Percentiles rank a stretch among this genome's conserved stretches.
These are phyloP conservation scores for Parietichytrium sp. DNA, from an alignment of 108 stramenopile genomes.

Conservation along the genomic window DNA sequence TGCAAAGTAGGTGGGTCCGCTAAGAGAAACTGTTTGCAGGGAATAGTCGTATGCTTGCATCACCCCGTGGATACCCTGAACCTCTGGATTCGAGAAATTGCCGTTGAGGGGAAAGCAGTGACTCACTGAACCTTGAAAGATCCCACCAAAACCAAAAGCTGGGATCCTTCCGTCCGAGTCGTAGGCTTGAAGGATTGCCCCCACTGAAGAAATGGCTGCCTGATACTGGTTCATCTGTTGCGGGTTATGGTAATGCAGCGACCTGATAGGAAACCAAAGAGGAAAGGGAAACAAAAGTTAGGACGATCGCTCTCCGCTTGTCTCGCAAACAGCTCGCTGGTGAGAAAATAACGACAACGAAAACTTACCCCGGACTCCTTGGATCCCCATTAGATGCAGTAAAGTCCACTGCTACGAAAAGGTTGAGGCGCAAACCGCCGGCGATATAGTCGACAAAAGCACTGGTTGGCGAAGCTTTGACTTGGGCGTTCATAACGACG, in stretches of 20 bases:
- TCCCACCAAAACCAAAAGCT: constrained; percentile 4
- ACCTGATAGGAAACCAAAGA: not conserved
- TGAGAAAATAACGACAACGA: too few relatives aligned
- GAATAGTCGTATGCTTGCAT: not conserved
- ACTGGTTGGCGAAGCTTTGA: not conserved
- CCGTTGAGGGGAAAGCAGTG: not conserved
- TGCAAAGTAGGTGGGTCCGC: constrained; percentile 15
- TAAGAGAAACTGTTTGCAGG: not conserved
- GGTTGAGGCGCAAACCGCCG: not conserved
- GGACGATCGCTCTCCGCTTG: too few relatives aligned
- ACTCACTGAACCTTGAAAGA: not conserved
- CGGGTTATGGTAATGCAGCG: too few relatives aligned
- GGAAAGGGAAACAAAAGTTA: not conserved
- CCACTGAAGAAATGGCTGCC: not conserved
- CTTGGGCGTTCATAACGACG: not conserved
- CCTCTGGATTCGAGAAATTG: not conserved
- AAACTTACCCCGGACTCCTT: too few relatives aligned
- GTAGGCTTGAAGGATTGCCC: not conserved
- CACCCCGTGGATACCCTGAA: not conserved
- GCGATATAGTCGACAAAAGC: not conserved
- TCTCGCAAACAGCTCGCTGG: too few relatives aligned
- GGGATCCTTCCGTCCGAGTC: not conserved
- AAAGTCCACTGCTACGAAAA: not conserved
- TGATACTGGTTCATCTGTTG: not conserved
- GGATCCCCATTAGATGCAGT: constrained; percentile 15